Evolutionary conservation across 805 yeast species (phyloP), one percentile per base, ranked within the genome.

Genomic region (Maudiozyma saulgeensis): DNA sequence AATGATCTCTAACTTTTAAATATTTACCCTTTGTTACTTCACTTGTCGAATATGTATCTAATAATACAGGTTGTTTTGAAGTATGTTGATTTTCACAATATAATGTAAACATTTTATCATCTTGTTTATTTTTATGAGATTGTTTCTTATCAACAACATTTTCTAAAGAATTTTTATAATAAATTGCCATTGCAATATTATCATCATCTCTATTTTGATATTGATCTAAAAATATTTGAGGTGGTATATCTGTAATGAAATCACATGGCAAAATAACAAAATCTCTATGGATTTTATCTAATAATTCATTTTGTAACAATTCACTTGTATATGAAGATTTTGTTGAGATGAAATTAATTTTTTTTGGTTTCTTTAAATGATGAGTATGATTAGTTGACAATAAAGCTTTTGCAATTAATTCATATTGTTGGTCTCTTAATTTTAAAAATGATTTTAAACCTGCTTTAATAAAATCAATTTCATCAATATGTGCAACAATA

Each of bases 211-310:
- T 80, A 55, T 82, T 82, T 59, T 96, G 74, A 64, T 82, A 90
- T 46, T 84, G 85, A 61, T 91, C 96, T 43, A 89, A 80, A 32
- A 93, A 74, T 18, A 84, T 83, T 59, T 87, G 91, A 11, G 98
- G 96, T 3, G 96, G 96, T 38, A 91, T 72, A 62, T 90, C 91
- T 2, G 98, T 89, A 48, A 95, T 74, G 63, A 93, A 87, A 66
- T 95, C 99, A 69, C 97, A 91, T 7, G 98, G 97, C 49, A 93
- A 68, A 32, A 93, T 67, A n/a, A 89, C 87, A 60, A 88, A 82
- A 61, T 82, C 82, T 34, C 73, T 60, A 47, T 63, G 55, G 31
- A 69, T 59, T 48, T 68, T 62, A 9, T 68, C 71, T 44, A 77
- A 70, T 53, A 77, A 67, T 49, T 78, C 75, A 43, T 52, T 56